Evolutionary conservation across 2,329 filamentous ascomycete species (phyloP).

Genomic region (Diaporthe sp.): DNA sequence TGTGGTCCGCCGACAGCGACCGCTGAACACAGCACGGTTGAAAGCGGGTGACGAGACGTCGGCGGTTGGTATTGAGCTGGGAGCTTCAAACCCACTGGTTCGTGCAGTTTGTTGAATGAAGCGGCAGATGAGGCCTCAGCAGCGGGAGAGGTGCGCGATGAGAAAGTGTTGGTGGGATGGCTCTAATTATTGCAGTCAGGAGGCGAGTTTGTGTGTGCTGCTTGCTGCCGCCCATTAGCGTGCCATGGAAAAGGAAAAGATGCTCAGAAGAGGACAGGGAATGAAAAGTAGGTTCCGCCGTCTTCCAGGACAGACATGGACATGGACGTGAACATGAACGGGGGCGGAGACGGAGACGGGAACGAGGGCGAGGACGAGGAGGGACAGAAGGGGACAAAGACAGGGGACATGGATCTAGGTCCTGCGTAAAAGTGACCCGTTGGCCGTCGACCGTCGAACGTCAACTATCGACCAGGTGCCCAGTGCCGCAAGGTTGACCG

Average conservation of each 20-base stretch:
- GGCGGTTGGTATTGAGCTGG: background rate
- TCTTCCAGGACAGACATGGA: constrained; percentile 3
- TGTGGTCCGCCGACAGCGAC: background rate
- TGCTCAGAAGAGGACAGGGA: background rate
- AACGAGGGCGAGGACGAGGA: background rate
- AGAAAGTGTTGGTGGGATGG: constrained; percentile 1
- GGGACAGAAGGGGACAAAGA: background rate
- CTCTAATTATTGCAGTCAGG: constrained; percentile 14
- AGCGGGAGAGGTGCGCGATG: background rate
- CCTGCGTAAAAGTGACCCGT: background rate
- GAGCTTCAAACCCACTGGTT: background rate
- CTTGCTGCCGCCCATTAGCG: background rate
- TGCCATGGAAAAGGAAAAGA: constrained; percentile 12
- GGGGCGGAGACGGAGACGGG: background rate
- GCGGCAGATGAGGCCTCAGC: background rate
- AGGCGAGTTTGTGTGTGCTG: background rate
- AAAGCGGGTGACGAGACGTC: background rate
- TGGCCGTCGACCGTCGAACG: background rate
- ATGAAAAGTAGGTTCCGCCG: constrained; percentile 1
- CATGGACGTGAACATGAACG: background rate
- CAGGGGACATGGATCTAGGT: constrained; percentile 18
- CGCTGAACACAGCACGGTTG: background rate
- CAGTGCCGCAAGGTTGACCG: background rate
- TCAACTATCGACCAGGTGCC: background rate
- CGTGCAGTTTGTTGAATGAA: background rate